A percentile compares a stretch with the other conserved stretches of the same genome.
phyloP scores from a whole-genome alignment of 805 yeast genomes.

The Nakazawaea sp. region DNA sequence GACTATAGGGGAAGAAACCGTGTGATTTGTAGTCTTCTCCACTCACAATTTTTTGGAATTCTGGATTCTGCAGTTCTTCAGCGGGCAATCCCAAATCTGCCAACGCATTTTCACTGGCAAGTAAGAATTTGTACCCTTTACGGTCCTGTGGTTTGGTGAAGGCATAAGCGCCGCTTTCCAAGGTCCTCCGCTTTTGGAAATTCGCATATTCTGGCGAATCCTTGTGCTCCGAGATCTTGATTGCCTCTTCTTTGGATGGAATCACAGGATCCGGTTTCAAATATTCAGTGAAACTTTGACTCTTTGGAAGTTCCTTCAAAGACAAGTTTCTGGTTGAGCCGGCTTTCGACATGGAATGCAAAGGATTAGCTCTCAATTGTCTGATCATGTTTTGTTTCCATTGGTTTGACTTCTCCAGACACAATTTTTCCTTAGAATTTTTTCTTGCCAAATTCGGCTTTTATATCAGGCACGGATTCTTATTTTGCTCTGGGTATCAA shows the following conservation, averaged over 20 bases:
- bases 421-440: too few relatives aligned
- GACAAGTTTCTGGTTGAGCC: too few relatives aligned
- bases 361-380: too few relatives aligned
- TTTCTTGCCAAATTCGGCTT: too few relatives aligned
- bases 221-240: conserved; percentile 19
- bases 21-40: conserved; percentile 37
- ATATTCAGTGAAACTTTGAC: conserved; percentile 20
- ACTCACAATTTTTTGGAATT: conserved; percentile 47
- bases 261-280: conserved; percentile 23
- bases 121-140: conserved; percentile 42
- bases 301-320: conserved; percentile 19
- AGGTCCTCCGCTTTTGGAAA: conserved; percentile 45
- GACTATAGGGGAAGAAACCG: conserved; percentile 70
- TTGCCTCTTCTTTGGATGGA: conserved; percentile 16
- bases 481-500: too few relatives aligned
- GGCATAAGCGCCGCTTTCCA: conserved; percentile 61
- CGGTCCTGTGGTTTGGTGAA: conserved; percentile 65
- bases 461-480: too few relatives aligned
- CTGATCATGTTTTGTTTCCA: too few relatives aligned
- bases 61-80: conserved; percentile 31
- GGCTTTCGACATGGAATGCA: too few relatives aligned
- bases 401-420: too few relatives aligned
- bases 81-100: conserved; percentile 49
- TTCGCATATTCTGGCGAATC: conserved; percentile 19
- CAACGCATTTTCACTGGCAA: conserved; percentile 56